Evolutionary conservation across 2,329 filamentous ascomycete species (phyloP), one percentile per base, ranked within the genome.

Genomic region (Thermoascus crustaceus): DNA sequence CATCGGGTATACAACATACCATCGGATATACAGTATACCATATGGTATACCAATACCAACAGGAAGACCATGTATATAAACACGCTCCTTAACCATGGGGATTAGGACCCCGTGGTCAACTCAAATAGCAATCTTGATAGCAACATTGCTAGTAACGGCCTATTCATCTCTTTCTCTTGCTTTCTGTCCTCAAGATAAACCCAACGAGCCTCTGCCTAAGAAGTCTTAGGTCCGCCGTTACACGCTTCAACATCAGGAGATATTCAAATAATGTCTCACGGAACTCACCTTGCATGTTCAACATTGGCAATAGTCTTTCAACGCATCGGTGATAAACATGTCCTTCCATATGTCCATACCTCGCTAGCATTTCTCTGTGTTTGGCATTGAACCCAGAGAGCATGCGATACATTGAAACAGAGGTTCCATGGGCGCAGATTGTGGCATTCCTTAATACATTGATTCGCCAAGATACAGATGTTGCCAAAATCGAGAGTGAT

Each of bases 271-370:
- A 58, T 52, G 16, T 54, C 42, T 33, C 67, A 57, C 34, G 64
- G 60, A 29, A 61, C 55, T 34, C 46, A 44, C 35, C 48, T 75
- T 23, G 53, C 61, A 7, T 64, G 61, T 45, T 52, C 63, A 20
- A 67, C 63, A 0, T 57, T 72, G 4, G 50, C 56, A 2, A 45
- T 67, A 8, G 58, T 66, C 18, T 58, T 74, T 7, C 58, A 60
- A 20, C 64, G 70, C n/a, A 50, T 65, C 2, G 64, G 64, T 3
- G 67, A 75, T 39, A 66, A 65, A 23, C 71, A 72, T 38, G 62
- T 73, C 9, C 61, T 76, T 26, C 68, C 74, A 13, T 67, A 69
- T 43, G 60, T 76, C 4, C 73, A 79, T 46, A 55, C 73, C 18
- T 67, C 68, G 27, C 61, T 79, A 13, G 63, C 67, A 8, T 77